phyloP scores from a whole-genome alignment of 2,329 filamentous ascomycete species.

The Knufia fluminis region DNA sequence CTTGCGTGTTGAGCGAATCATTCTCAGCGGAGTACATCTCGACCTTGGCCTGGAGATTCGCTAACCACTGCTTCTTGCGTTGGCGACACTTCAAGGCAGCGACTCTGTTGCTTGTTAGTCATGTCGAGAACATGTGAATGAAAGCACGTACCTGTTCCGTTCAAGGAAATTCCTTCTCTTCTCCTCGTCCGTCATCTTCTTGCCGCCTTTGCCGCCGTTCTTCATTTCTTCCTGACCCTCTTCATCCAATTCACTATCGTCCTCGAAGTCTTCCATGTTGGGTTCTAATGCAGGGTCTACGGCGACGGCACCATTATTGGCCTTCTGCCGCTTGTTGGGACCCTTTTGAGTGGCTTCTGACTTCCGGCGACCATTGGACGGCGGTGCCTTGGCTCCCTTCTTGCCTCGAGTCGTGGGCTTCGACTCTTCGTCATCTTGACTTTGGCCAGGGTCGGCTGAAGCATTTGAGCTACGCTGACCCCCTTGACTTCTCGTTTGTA shows the following conservation, averaged over 20 bases:
- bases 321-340: conserved; percentile 66
- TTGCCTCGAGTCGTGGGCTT: conserved; percentile 59
- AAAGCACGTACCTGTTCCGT: conserved; percentile 66
- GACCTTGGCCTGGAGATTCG: conserved; percentile 87
- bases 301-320: conserved; percentile 36
- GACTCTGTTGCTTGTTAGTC: conserved; percentile 51
- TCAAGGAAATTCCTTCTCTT: conserved; percentile 98
- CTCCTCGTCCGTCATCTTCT: conserved; percentile 97
- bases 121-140: neutral
- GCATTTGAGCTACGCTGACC: conserved; percentile 37
- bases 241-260: conserved; percentile 41
- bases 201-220: conserved; percentile 31
- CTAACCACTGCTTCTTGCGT: conserved; percentile 97
- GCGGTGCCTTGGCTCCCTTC: conserved; percentile 51
- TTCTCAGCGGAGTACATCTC: conserved; percentile 90
- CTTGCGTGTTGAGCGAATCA: conserved; percentile 72
- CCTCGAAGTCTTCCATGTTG: conserved; percentile 46
- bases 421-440: conserved; percentile 53
- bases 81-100: conserved; percentile 95
- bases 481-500: conserved; percentile 36
- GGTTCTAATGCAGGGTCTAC: conserved; percentile 34
- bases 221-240: conserved; percentile 35
- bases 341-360: conserved; percentile 58
- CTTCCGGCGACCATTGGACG: conserved; percentile 65
- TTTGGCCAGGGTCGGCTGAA: conserved; percentile 61